Evolutionary conservation across 2,329 filamentous ascomycete species (phyloP), one percentile per base, ranked within the genome.

Genomic region (Onygenales sp.): DNA sequence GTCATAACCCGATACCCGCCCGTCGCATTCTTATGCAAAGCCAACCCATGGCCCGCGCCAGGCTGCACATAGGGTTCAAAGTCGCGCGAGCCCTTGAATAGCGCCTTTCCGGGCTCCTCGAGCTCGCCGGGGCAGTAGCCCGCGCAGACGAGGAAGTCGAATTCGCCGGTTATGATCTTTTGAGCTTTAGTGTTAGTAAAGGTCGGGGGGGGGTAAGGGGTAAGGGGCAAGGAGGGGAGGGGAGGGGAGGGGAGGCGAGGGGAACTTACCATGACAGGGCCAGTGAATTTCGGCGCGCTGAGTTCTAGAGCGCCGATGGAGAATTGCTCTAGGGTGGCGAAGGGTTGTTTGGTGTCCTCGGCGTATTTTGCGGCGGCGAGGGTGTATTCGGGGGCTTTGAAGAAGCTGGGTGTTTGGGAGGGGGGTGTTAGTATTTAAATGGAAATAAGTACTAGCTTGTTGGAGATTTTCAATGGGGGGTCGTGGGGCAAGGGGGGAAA

Each of bases 21-120:
- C 4, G 63, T 64, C n/a, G 66, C 67, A 57, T 71, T 72, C n/a
- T 63, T 63, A 46, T 68, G 62, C 31, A 71, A 56, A 3, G 66
- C 61, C 31, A 71, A 58, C 6, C 60, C 67, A 58, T 71, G 68
- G 1, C 69, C 68, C 4, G 67, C 68, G 49, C 67, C 63, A 5
- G 69, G 69, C 56, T 70, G 68, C 2, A 71, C 56, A 44, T 63
- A 60, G 11, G 60, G 56, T 10, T 61, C 56, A 32, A 69, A 58
- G 11, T 58, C 60, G 27, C 33, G 34, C 40, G 56, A 57, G 2
- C 63, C 65, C 13, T 59, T 59, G 17, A 67, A 64, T 52, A 65
- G 70, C 5, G 56, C 56, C n/a, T 46, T 44, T n/a, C 47, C 52
- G 43, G 62, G 51, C 8, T 44, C 52, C 10, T 56, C 51, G 27